These are phyloP conservation scores for Saccharomycopsis guyanensis DNA, from an alignment of 805 yeast genomes.

Conservation along the genomic window DNA sequence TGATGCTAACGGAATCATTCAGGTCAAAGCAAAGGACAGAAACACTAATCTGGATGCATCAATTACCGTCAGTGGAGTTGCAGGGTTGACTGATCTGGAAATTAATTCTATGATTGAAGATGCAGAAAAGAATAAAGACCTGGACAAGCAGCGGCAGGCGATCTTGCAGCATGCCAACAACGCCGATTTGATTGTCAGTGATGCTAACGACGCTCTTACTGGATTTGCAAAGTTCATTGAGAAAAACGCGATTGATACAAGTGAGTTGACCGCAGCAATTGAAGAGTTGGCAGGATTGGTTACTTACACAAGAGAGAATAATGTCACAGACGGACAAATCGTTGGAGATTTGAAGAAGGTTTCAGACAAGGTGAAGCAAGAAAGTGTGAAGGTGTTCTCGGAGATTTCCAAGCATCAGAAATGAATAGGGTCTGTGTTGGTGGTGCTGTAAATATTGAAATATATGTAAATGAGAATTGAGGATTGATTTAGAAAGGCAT, in stretches of 20 bases:
- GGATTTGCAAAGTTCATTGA: slow-evolving; percentile 55
- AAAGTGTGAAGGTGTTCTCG: slow-evolving; percentile 71
- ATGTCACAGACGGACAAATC: slow-evolving; percentile 33
- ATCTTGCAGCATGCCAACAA: slow-evolving; percentile 67
- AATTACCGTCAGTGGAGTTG: slow-evolving; percentile 61
- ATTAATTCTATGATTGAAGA: slow-evolving; percentile 56
- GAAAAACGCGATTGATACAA: slow-evolving; percentile 54
- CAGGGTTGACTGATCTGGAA: slow-evolving; percentile 64
- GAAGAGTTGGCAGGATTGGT: slow-evolving; percentile 22
- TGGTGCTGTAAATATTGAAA: too few species aligned
- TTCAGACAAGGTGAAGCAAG: slow-evolving; percentile 68
- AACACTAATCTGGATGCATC: slow-evolving; percentile 73
- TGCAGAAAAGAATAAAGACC: slow-evolving; percentile 53
- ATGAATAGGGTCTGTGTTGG: not conserved
- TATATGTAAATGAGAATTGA: too few species aligned
- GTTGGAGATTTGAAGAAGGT: slow-evolving; percentile 57
- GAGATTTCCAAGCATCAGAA: slow-evolving; percentile 30
- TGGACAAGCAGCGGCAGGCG: slow-evolving; percentile 51
- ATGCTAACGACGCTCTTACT: slow-evolving; percentile 76
- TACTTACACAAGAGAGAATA: slow-evolving; percentile 7
- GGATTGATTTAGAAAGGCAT: too few species aligned
- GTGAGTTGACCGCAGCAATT: slow-evolving; percentile 48
- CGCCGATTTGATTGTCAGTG: slow-evolving; percentile 74
- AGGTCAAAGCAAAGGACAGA: slow-evolving; percentile 74
- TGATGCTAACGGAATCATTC: slow-evolving; percentile 78